phyloP scores from a whole-genome alignment of 129 eudicot genomes.

The Artemisia tridentata region DNA sequence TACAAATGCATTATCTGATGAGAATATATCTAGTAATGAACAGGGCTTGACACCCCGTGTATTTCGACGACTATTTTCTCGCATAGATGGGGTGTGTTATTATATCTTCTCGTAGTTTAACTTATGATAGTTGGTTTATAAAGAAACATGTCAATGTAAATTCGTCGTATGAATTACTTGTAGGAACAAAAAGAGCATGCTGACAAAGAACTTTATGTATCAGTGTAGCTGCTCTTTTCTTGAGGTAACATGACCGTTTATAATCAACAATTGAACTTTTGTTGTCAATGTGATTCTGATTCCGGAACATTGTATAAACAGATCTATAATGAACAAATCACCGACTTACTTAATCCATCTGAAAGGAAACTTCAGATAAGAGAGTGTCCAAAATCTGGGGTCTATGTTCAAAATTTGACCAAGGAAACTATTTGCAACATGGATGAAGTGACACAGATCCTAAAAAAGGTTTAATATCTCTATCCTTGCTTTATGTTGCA shows the following conservation, averaged over 20 bases:
- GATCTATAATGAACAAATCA: constrained; percentile 94
- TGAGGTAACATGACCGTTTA: constrained; percentile 54
- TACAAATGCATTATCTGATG: constrained; percentile 73
- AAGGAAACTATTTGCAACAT: constrained; percentile 74
- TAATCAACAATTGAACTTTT: neutral
- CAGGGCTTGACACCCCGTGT: constrained; percentile 91
- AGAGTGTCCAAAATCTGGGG: constrained; percentile 86
- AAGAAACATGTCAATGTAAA: neutral
- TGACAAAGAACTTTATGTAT: constrained; percentile 75
- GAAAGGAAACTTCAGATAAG: constrained; percentile 86
- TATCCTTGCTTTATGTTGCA: no score
- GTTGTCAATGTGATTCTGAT: constrained; percentile 9
- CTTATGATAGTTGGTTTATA: neutral
- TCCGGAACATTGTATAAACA: constrained; percentile 31
- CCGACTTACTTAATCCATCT: constrained; percentile 83
- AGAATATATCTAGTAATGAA: constrained; percentile 24
- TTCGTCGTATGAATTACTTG: constrained; percentile 10
- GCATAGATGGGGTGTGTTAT: constrained; percentile 63
- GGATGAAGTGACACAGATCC: constrained; percentile 71
- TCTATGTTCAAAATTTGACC: constrained; percentile 80
- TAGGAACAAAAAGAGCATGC: constrained; percentile 80
- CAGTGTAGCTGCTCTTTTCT: constrained; percentile 96
- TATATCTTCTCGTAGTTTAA: neutral
- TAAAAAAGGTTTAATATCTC: constrained; percentile 57
- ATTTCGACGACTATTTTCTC: constrained; percentile 60